These are phyloP conservation scores for Nakazawaea pomicola DNA, from an alignment of 805 yeast genomes.

Conservation along the genomic window DNA sequence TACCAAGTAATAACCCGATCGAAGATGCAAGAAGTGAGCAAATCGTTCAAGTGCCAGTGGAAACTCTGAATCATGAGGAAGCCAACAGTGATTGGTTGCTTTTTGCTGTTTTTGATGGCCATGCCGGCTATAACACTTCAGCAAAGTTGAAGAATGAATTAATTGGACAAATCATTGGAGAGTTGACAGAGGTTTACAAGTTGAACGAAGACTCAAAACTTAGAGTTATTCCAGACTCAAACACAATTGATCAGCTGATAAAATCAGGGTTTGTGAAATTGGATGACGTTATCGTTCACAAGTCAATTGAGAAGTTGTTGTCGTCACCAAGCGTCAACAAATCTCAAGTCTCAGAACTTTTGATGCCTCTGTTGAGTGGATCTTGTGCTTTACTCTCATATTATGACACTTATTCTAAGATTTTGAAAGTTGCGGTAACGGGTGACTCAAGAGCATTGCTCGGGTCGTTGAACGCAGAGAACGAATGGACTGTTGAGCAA, in stretches of 20 bases:
- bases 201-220: slow-evolving; percentile 41
- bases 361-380: slow-evolving; percentile 93
- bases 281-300: slow-evolving; percentile 82
- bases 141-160: slow-evolving; percentile 78
- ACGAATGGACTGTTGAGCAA: slow-evolving; percentile 84
- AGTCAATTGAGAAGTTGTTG: slow-evolving; percentile 65
- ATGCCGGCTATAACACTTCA: slow-evolving; percentile 93
- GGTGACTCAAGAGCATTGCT: slow-evolving; percentile 94
- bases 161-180: slow-evolving; percentile 70
- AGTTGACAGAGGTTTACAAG: slow-evolving; percentile 61
- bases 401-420: slow-evolving; percentile 70
- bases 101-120: slow-evolving; percentile 96
- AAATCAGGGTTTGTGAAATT: slow-evolving; percentile 73
- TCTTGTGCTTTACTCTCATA: slow-evolving; percentile 88
- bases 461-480: slow-evolving; percentile 61
- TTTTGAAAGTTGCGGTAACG: slow-evolving; percentile 85
- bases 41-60: slow-evolving; percentile 68
- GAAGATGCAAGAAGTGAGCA: slow-evolving; percentile 92
- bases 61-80: slow-evolving; percentile 47
- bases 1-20: slow-evolving; percentile 88
- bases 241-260: slow-evolving; percentile 73
- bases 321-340: slow-evolving; percentile 56
- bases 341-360: slow-evolving; percentile 63
- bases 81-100: slow-evolving; percentile 78
- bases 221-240: slow-evolving; percentile 61